phyloP scores from a whole-genome alignment of 2,329 filamentous ascomycete species.

The Microsporum canis region DNA sequence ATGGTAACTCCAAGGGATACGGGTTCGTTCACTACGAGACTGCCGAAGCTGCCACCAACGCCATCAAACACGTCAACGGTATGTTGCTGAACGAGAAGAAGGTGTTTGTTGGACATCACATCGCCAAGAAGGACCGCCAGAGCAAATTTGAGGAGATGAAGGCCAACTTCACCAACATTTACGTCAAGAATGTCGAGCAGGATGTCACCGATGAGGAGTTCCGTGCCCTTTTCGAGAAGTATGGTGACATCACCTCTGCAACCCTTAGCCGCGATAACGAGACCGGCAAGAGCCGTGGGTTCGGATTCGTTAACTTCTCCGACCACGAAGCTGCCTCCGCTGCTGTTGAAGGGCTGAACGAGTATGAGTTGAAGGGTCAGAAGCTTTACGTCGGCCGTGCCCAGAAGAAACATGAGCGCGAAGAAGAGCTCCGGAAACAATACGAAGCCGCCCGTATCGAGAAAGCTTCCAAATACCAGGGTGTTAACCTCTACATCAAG shows the following conservation, averaged over 20 bases:
- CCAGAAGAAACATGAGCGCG: slow-evolving; percentile 99
- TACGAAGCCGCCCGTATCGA: slow-evolving; percentile 95
- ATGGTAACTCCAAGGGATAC: slow-evolving; percentile 94
- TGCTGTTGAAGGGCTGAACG: slow-evolving; percentile 86
- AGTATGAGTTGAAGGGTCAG: slow-evolving; percentile 83
- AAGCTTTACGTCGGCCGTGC: slow-evolving; percentile 96
- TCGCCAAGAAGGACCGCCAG: slow-evolving; percentile 99
- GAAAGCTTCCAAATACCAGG: slow-evolving; percentile 99
- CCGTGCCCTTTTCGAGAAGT: slow-evolving; percentile 82
- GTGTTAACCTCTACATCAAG: slow-evolving; percentile 99
- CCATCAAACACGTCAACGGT: slow-evolving; percentile 99
- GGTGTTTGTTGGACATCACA: slow-evolving; percentile 98
- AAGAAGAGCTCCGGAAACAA: slow-evolving; percentile 97
- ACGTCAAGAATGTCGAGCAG: slow-evolving; percentile 90
- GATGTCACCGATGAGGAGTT: slow-evolving; percentile 91
- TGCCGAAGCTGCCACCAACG: slow-evolving; percentile 87
- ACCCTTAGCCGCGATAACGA: slow-evolving; percentile 82
- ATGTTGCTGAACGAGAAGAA: slow-evolving; percentile 99
- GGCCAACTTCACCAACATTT: slow-evolving; percentile 99
- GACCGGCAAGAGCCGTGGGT: slow-evolving; percentile 80
- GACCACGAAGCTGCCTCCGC: slow-evolving; percentile 75
- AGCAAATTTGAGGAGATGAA: slow-evolving; percentile 99
- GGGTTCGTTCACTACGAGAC: slow-evolving; percentile 99
- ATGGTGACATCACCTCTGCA: slow-evolving; percentile 87
- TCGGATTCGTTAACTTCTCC: slow-evolving; percentile 92